These are phyloP conservation scores for Pythium plurisporium DNA, from an alignment of 352 stramenopile genomes.

Conservation along the genomic window DNA sequence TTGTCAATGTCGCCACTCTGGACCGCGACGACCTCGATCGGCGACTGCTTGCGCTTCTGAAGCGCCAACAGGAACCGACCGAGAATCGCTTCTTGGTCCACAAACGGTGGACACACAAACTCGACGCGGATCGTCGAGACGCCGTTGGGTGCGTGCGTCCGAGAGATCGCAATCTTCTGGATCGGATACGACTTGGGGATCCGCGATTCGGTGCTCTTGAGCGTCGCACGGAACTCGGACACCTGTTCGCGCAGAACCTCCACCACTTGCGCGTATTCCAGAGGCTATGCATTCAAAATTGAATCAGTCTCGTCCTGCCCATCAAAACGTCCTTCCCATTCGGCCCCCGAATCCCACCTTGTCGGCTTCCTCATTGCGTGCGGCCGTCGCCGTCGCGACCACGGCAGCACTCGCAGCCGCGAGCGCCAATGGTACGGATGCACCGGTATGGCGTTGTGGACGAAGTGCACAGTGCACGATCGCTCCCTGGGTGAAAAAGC, in stretches of 20 bases:
- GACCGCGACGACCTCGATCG: conserved; percentile 60
- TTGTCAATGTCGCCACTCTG: conserved; percentile 28
- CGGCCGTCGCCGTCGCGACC: background rate
- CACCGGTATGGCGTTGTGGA: background rate
- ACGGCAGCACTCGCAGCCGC: conserved; percentile 3
- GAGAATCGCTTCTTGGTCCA: conserved; percentile 69
- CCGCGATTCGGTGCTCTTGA: conserved; percentile 69
- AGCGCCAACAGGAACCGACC: conserved; percentile 61
- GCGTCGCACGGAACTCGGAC: conserved; percentile 66
- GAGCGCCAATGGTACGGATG: background rate
- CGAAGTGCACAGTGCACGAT: background rate
- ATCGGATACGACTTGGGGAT: conserved; percentile 77
- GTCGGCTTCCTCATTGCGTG: conserved; percentile 7
- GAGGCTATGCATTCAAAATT: conserved; percentile 27
- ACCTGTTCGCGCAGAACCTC: conserved; percentile 68
- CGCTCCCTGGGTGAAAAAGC: background rate
- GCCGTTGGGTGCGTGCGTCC: conserved; percentile 71
- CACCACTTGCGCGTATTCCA: conserved; percentile 61
- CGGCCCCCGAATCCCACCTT: conserved; percentile 20
- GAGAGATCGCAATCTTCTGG: conserved; percentile 81
- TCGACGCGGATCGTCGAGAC: conserved; percentile 80
- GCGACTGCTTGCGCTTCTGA: conserved; percentile 24
- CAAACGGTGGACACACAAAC: conserved; percentile 73
- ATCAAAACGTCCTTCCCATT: too few species aligned
- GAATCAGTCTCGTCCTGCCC: too few species aligned